Evolutionary conservation across 495 filamentous ascomycete genomes (phyloP), one percentile per base, ranked within the genome.

Genomic region (Neurospora sp.): DNA sequence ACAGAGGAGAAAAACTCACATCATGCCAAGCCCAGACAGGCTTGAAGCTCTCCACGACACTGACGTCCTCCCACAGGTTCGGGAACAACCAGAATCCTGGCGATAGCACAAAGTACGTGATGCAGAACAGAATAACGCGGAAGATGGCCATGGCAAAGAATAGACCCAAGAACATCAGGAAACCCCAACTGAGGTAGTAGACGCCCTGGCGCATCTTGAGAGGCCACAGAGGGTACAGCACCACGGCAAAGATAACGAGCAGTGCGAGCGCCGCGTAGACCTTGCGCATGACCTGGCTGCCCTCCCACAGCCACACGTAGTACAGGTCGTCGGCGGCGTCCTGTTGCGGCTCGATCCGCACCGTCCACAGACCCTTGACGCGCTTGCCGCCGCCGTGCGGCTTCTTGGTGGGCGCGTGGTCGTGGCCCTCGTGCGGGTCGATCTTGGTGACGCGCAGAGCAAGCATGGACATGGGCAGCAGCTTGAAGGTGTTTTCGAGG

Each of bases 111-210:
- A 98, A 95, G 76, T 97, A 92, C 12, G 96, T 98, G 79, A 95
- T 82, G 76, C 91, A 91, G 83, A 98, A 99, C n/a, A 99, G 83
- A 70, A 98, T 97, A 27, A 98, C 86, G 71, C 96, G 88, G 87
- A 98, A 93, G 75, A 99, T 95, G 0, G 95, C 90, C 95, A 99
- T 98, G 76, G 89, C 92, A 82, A 99, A 97, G 89, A 99, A 99
- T 70, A 97, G 82, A 40, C 93, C 96, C 45, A 99, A 88, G 70
- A 98, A 86, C 35, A 93, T 93, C 77, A 98, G 86, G 90, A 96
- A 93, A 53, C 90, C 95, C 87, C 98, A 97, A 84, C 92, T 95
- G 68, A 98, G 86, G 82, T 99, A 98, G 93, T 97, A 99, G 40
- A 98, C 96, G 40, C 96, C 96, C 75, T 95, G 89, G 75, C 96